Evolutionary conservation across 108 stramenopile species (phyloP).

Genomic region (Cyclotella cryptica): DNA sequence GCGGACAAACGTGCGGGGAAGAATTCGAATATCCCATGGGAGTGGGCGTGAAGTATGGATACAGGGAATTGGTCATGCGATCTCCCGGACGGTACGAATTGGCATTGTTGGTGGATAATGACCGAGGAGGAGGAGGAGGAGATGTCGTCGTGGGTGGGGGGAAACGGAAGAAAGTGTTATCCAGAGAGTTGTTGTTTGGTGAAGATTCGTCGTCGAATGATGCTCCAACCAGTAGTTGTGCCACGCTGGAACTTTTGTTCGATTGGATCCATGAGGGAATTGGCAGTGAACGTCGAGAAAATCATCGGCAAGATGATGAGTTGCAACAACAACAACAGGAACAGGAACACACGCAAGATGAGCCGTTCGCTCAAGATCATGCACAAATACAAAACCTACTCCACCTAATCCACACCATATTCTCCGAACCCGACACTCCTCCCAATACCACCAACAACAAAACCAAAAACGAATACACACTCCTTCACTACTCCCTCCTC

Average conservation of each 20-base stretch:
- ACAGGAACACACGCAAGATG: too few species aligned
- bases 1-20: not conserved
- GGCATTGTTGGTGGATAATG: slow-evolving; percentile 45
- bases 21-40: slow-evolving; percentile 38
- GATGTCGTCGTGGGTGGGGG: not conserved
- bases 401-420: slow-evolving; percentile 23
- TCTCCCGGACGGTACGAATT: slow-evolving; percentile 75
- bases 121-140: slow-evolving; percentile 15
- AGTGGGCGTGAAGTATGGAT: slow-evolving; percentile 63
- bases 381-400: slow-evolving; percentile 21
- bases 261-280: slow-evolving; percentile 6
- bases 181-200: not conserved
- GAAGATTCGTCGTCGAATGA: not conserved
- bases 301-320: not conserved
- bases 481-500: slow-evolving; percentile 32
- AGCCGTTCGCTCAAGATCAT: slow-evolving; percentile 4
- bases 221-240: not conserved
- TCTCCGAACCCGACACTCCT: not conserved
- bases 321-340: not conserved
- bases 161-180: not conserved
- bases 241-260: not conserved
- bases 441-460: not conserved
- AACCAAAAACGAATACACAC: not conserved
- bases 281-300: not conserved
- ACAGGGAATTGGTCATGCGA: slow-evolving; percentile 79